Base-by-base conservation (phyloP, 331 rosid genomes). In the Quercus phellos region DNA sequence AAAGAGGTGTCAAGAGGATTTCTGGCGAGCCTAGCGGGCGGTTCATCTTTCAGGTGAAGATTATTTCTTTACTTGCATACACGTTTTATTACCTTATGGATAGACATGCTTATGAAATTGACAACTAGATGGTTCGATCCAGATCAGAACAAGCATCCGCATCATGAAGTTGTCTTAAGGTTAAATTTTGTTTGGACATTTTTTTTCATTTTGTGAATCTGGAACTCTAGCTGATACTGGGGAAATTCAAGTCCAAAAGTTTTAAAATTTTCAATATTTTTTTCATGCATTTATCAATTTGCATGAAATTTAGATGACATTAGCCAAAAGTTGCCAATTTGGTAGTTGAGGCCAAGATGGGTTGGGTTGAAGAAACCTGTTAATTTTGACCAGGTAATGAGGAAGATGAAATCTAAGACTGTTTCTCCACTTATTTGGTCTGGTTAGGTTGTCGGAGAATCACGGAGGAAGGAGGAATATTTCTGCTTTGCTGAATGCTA, bases 401-500 rank as follows among this genome's bases (percentile, higher is more conserved):
- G 76, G 51, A 66, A n/a, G 19, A 66, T 43, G 35, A 66, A 66
- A 66, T 16, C 71, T 66, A n/a, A 66, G 18, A 66, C 27, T 34
- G n/a, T 9, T 27, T 11, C 18, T 63, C 46, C 19, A 4, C 27
- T 58, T 80, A 61, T 77, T 16, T n/a, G 19, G 5, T 21, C 68
- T 32, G 70, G 68, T 74, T 76, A 92, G 97, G 97, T 94, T 78
- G 82, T 80, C 13, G 96, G 98, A 84, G 99, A 94, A 83, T 94
- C 98, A 69, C 51, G 82, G 51, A 90, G 89, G 72, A 92, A 92
- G 88, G 99, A 94, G 79, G 90, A 87, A 72, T 90, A 90, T 82
- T 81, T 90, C 16, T 90, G 97, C 80, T 92, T 94, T 79, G 83
- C 98, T 42, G 90, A 89, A 70, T 85, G 86, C 77, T 94, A 83